Conservation (phyloP, 1,139 yeast species). For the Geotrichum europaeum region DNA sequence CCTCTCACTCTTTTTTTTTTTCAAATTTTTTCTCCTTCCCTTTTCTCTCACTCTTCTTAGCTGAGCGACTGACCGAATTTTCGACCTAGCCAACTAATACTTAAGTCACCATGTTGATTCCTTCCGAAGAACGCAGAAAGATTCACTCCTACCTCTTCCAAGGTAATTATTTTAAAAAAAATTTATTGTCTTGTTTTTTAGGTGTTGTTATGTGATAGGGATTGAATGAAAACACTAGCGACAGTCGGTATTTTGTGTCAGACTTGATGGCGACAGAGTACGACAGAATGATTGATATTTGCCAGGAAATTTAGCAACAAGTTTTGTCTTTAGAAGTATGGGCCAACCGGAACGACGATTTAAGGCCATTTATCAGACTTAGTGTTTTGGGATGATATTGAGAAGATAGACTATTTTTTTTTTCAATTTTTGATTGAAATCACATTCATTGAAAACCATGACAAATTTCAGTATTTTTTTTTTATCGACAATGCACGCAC, state of each 20-base stretch:
- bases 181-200: background rate
- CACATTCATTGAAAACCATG: background rate
- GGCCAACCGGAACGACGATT: no score
- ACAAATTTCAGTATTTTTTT: background rate
- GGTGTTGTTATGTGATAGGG: background rate
- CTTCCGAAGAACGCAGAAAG: conserved; percentile 99
- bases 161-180: conserved; percentile 52
- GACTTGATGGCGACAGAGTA: background rate
- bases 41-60: conserved; percentile 4
- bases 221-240: background rate
- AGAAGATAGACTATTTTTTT: background rate
- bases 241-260: background rate
- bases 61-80: conserved; percentile 1
- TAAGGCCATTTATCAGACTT: no score
- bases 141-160: conserved; percentile 98
- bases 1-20: background rate
- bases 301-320: background rate
- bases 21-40: background rate
- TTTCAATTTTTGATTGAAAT: no score
- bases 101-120: conserved; percentile 80
- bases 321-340: background rate
- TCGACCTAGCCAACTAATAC: background rate
- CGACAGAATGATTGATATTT: background rate
- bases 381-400: background rate
- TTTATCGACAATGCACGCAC: background rate